Conservation (phyloP, 176 grass and related monocot species). For the Stipa capillata region DNA sequence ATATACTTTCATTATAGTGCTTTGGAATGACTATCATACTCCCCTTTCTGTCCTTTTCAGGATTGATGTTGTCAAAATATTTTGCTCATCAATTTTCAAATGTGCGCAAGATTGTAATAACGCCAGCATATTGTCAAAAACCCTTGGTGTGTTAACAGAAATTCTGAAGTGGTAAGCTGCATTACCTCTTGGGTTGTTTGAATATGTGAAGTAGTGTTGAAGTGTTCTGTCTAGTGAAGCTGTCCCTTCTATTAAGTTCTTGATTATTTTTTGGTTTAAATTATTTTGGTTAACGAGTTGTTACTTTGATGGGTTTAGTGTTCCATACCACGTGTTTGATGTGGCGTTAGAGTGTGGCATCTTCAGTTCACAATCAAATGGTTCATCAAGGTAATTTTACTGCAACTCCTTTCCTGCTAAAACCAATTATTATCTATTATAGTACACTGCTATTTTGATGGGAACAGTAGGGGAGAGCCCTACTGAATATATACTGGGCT, state of each 20-base stretch:
- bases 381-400: constrained; percentile 44
- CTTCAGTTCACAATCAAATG: constrained; percentile 51
- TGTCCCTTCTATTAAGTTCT: not conserved
- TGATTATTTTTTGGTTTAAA: not conserved
- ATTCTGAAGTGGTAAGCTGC: constrained; percentile 78
- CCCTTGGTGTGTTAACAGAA: constrained; percentile 58
- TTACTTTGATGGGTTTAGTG: constrained; percentile 43
- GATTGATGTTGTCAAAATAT: constrained; percentile 71
- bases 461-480: too few species aligned
- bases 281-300: constrained; percentile 18
- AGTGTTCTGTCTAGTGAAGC: not conserved
- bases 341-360: constrained; percentile 49
- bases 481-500: not conserved
- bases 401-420: not conserved
- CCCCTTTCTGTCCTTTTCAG: constrained; percentile 39
- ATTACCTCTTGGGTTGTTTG: not conserved
- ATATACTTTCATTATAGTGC: constrained; percentile 2
- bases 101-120: constrained; percentile 52
- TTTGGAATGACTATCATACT: constrained; percentile 3
- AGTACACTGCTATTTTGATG: not conserved
- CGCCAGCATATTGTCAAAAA: constrained; percentile 54
- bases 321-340: constrained; percentile 71
- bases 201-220: not conserved
- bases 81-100: constrained; percentile 68
- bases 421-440: not conserved